A percentile compares a stretch with the other conserved stretches of the same genome.
Evolutionary conservation across 2,329 filamentous ascomycete species (phyloP).

Genomic region (Fusarium sterilihyphosum): DNA sequence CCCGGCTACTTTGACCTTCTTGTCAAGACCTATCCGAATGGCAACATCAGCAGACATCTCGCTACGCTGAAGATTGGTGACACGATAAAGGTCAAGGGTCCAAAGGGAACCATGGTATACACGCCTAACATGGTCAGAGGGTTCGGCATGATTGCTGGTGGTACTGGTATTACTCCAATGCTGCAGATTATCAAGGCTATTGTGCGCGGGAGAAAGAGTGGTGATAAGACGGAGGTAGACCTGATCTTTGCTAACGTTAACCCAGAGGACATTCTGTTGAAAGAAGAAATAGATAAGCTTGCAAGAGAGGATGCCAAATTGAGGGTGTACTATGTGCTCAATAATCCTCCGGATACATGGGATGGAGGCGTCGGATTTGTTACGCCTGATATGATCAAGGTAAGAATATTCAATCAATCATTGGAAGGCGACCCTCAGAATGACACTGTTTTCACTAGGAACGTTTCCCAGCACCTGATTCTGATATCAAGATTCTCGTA

Average conservation of each 20-base stretch:
- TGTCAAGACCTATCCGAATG: not conserved
- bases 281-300: not conserved
- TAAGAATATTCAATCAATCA: not conserved
- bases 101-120: not conserved
- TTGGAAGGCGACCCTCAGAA: not conserved
- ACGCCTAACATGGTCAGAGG: not conserved
- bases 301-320: not conserved
- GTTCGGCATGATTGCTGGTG: not conserved
- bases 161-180: not conserved
- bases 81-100: not conserved
- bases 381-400: not conserved
- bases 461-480: not conserved
- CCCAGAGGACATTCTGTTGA: not conserved
- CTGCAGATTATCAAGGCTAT: not conserved
- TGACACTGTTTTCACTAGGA: not conserved
- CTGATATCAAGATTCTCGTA: not conserved
- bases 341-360: not conserved
- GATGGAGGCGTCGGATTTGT: not conserved
- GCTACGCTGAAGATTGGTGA: not conserved
- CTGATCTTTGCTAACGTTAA: not conserved
- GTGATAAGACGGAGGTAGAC: not conserved
- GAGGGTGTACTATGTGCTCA: not conserved
- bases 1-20: not conserved
- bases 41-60: not conserved
- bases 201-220: not conserved